These are phyloP conservation scores for Xylaria telfairii DNA, from an alignment of 495 filamentous ascomycete genomes.

Conservation along the genomic window DNA sequence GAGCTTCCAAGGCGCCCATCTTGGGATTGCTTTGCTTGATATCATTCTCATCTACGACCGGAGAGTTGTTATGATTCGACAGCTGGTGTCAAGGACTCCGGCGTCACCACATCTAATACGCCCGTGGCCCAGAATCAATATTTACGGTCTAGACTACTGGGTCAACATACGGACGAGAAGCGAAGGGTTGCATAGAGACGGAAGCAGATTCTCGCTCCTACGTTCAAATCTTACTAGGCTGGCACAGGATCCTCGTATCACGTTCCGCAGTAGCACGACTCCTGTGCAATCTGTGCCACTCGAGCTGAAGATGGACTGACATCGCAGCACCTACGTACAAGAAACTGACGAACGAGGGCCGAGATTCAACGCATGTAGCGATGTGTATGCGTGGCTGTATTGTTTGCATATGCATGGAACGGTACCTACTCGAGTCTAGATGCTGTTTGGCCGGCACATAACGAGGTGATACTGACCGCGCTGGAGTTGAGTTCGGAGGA, in stretches of 20 bases:
- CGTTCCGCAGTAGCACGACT: neutral
- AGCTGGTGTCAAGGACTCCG: neutral
- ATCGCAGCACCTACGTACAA: neutral
- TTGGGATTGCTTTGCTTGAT: neutral
- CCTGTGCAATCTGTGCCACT: neutral
- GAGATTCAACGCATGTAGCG: neutral
- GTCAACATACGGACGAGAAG: neutral
- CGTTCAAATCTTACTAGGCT: neutral
- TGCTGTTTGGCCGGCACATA: neutral
- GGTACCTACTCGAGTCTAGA: neutral
- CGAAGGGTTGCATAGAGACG: conserved; percentile 1
- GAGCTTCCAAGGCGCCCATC: neutral
- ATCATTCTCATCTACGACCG: neutral
- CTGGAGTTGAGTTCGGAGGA: neutral
- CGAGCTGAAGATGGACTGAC: conserved; percentile 9
- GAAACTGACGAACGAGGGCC: neutral
- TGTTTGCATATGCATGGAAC: conserved; percentile 4
- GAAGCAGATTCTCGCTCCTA: neutral
- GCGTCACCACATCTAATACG: neutral
- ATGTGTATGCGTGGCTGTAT: neutral
- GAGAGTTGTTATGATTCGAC: neutral
- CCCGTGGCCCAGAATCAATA: neutral
- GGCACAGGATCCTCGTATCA: conserved; percentile 5
- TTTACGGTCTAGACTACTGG: conserved; percentile 3
- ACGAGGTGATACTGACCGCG: neutral